A percentile compares a stretch with the other conserved stretches of the same genome.
Evolutionary conservation across 2,329 filamentous ascomycete genomes (phyloP).

Genomic region (Aspergillus spinulosporus): DNA sequence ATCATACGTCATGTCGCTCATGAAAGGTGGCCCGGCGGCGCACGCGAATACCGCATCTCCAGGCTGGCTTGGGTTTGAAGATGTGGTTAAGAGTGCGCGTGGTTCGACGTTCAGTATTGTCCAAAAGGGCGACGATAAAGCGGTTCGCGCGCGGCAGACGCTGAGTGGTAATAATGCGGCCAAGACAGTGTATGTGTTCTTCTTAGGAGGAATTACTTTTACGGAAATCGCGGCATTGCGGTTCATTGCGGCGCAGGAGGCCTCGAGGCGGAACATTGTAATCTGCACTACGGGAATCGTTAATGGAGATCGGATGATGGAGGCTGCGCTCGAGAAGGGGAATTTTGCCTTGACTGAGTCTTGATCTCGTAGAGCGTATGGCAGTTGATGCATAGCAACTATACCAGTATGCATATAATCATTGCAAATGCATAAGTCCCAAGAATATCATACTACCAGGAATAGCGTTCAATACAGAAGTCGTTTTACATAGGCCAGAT

Average conservation of each 20-base stretch:
- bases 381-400: too few species aligned
- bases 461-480: too few species aligned
- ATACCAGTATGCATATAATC: too few species aligned
- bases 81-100: slow-evolving; percentile 80
- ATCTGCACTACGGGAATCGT: slow-evolving; percentile 95
- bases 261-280: slow-evolving; percentile 77
- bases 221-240: slow-evolving; percentile 92
- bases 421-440: too few species aligned
- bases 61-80: slow-evolving; percentile 92
- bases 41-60: slow-evolving; percentile 63
- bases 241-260: slow-evolving; percentile 83
- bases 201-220: slow-evolving; percentile 93
- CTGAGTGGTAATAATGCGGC: slow-evolving; percentile 72
- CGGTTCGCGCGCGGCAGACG: slow-evolving; percentile 79
- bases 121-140: slow-evolving; percentile 91
- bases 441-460: too few species aligned
- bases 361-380: not conserved
- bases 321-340: slow-evolving; percentile 73
- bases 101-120: slow-evolving; percentile 89
- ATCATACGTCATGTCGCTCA: slow-evolving; percentile 71
- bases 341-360: slow-evolving; percentile 53
- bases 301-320: slow-evolving; percentile 86
- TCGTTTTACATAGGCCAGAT: too few species aligned
- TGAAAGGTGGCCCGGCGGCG: slow-evolving; percentile 60
- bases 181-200: slow-evolving; percentile 94